These are phyloP conservation scores for Cytospora paraplurivora DNA, from an alignment of 2,329 filamentous ascomycete species.

Conservation along the genomic window DNA sequence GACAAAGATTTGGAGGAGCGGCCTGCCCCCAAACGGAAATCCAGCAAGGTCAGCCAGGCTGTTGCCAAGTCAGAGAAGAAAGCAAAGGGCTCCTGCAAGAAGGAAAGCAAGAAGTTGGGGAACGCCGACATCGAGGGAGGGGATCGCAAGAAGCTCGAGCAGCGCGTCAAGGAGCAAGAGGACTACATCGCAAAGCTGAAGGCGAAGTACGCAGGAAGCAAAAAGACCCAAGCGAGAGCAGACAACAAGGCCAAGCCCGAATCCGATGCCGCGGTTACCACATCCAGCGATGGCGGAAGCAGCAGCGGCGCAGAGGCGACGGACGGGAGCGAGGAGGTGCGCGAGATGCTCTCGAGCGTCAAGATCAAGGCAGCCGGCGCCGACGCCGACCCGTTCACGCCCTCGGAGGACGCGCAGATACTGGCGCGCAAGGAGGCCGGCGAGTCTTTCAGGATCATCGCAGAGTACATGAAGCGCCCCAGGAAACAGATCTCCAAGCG, in stretches of 20 bases:
- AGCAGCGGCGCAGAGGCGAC: not conserved
- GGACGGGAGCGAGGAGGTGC: slow-evolving; percentile 19
- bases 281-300: not conserved
- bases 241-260: not conserved
- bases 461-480: slow-evolving; percentile 7
- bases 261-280: not conserved
- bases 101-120: slow-evolving; percentile 10
- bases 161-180: slow-evolving; percentile 13
- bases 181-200: slow-evolving; percentile 21
- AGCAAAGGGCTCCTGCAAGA: slow-evolving; percentile 9
- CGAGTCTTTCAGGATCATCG: not conserved
- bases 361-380: slow-evolving; percentile 24
- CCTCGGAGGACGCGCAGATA: slow-evolving; percentile 31
- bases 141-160: slow-evolving; percentile 14
- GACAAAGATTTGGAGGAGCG: slow-evolving; percentile 8
- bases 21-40: not conserved
- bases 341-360: slow-evolving; percentile 16
- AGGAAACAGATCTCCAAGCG: slow-evolving; percentile 14
- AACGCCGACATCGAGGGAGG: slow-evolving; percentile 17
- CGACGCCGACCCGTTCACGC: slow-evolving; percentile 27
- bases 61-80: slow-evolving; percentile 12
- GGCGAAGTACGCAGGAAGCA: slow-evolving; percentile 5
- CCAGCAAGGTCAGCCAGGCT: slow-evolving; percentile 13
- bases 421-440: slow-evolving; percentile 30
- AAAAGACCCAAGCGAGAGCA: not conserved